Base-by-base conservation (phyloP, 257 asterid genomes). In the Solanum piurae region DNA sequence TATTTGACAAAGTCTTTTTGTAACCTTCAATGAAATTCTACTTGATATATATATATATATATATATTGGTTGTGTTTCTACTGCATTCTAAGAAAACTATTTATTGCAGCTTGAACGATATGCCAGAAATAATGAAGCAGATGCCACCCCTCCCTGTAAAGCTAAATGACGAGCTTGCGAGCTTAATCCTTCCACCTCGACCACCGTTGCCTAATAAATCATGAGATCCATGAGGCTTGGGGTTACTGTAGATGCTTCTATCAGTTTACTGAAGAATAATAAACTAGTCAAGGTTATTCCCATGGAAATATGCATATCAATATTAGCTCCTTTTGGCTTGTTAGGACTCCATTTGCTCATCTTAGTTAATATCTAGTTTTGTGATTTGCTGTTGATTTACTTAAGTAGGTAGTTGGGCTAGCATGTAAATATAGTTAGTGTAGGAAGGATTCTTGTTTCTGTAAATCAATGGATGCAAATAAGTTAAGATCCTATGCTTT, bases 121-220 rank as follows among this genome's bases (percentile, higher is more conserved):
- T 90, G 91, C 97, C 98, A 38, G 98, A 94, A 64, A 89, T 91
- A 86, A 95, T 95, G 98, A 94, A 91, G 92, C 98, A 94, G 91
- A 95, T 95, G 98, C 97, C 98, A 8, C 96, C 97, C 5, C 94
- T 95, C 60, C 98, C 98, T n/a, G 96, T 94, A 69, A 94, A 91
- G 94, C 91, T 95, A 89, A 95, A 95, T 29, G 98, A 94, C 71
- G 95, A 95, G 40, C 96, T 95, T 25, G 98, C 96, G 76, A 92
- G 89, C 89, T 73, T 92, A 66, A 90, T 95, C 90, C 98, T 95
- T 85, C 95, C 94, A 12, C 88, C 85, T 66, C 44, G 90, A 20
- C n/a, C 93, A 49, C 85, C 69, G 73, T 83, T 91, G 89, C 89
- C 91, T 14, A 93, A 93, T 44, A 91, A 90, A 89, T 86, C 92